phyloP scores from a whole-genome alignment of 176 grass and related monocot genomes.

The Avena atlantica region DNA sequence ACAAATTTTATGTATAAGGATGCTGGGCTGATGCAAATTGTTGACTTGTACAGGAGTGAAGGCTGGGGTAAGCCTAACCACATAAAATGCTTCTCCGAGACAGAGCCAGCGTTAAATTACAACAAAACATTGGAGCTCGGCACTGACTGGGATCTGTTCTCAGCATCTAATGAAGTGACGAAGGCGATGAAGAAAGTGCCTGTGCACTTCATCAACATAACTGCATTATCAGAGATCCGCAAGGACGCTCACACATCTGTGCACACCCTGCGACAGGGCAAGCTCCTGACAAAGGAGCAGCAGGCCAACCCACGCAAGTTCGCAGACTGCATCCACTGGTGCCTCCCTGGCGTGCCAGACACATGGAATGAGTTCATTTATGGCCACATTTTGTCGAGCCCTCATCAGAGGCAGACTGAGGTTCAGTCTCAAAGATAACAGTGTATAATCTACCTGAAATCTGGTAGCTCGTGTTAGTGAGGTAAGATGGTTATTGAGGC shows the following conservation, averaged over 20 bases:
- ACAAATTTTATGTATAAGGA: constrained; percentile 14
- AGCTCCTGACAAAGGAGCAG: constrained; percentile 78
- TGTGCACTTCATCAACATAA: constrained; percentile 88
- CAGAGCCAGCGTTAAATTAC: constrained; percentile 66
- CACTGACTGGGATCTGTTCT: constrained; percentile 85
- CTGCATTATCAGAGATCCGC: constrained; percentile 82
- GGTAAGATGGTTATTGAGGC: constrained; percentile 39
- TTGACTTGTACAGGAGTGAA: constrained; percentile 60
- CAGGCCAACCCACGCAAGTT: constrained; percentile 66
- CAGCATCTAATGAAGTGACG: constrained; percentile 53
- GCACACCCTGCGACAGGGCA: constrained; percentile 83
- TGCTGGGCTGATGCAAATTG: not conserved
- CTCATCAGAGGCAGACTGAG: constrained; percentile 18
- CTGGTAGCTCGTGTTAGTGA: constrained; percentile 25
- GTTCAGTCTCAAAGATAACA: constrained; percentile 56
- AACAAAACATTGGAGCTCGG: constrained; percentile 64
- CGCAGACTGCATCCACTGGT: constrained; percentile 94
- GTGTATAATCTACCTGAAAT: constrained; percentile 29
- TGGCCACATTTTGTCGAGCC: constrained; percentile 54
- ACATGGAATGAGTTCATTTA: constrained; percentile 84
- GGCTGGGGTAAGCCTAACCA: constrained; percentile 80
- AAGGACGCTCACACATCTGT: constrained; percentile 93
- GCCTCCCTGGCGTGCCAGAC: constrained; percentile 73
- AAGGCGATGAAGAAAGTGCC: constrained; percentile 65
- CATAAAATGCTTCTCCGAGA: constrained; percentile 93